Conservation (phyloP, 306 rosid species). For the Alnus rubra region DNA sequence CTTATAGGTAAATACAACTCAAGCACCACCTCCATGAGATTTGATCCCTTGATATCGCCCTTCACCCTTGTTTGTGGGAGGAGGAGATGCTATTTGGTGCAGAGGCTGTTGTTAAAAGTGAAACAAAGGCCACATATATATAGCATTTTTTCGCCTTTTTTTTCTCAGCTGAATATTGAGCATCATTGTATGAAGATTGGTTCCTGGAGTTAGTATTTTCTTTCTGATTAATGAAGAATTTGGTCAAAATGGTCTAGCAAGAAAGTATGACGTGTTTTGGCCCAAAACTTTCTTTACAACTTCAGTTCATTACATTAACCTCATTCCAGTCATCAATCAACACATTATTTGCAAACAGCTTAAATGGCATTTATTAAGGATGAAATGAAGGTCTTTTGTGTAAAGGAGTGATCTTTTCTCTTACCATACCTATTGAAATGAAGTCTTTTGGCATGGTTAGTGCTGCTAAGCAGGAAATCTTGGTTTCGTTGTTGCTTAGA, state of each 20-base stretch:
- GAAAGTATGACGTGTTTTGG: not conserved
- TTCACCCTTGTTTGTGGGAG: not conserved
- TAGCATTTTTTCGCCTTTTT: not conserved
- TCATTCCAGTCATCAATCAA: no score
- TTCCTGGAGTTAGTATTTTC: not conserved
- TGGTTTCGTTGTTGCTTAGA: not conserved
- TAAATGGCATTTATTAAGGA: not conserved
- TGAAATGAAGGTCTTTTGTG: not conserved
- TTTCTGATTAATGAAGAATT: not conserved
- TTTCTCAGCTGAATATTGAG: not conserved
- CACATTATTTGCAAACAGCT: not conserved
- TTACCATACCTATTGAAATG: not conserved
- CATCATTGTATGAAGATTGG: not conserved
- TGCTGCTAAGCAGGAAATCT: not conserved
- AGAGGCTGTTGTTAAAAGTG: not conserved
- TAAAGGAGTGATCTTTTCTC: not conserved
- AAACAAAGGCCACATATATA: not conserved
- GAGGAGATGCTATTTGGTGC: not conserved
- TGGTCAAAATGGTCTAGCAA: not conserved
- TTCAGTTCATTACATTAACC: not conserved
- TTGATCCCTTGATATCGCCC: not conserved
- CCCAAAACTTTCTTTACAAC: not conserved
- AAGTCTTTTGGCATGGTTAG: not conserved
- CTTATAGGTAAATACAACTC: not conserved
- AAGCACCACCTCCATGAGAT: not conserved